Conservation (phyloP, 1,139 yeast genomes). For the Ogataea hybrid region DNA sequence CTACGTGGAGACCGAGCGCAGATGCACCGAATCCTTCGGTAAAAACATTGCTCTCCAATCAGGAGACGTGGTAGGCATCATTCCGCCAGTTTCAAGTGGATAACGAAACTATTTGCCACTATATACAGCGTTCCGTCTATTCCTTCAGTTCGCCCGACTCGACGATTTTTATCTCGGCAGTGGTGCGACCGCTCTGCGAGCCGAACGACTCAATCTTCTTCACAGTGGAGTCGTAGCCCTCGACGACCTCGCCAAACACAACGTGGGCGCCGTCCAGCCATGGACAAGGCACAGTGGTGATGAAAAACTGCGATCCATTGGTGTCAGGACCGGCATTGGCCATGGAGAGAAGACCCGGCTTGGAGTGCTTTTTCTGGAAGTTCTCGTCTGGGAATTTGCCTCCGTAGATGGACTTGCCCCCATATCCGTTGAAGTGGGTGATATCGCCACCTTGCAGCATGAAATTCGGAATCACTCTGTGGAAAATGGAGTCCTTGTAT, state of each 20-base stretch:
- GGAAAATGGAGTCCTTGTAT: conserved; percentile 53
- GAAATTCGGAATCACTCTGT: conserved; percentile 47
- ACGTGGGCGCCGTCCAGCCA: conserved; percentile 44
- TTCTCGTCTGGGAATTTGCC: conserved; percentile 34
- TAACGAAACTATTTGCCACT: conserved; percentile 13
- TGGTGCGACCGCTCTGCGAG: conserved; percentile 30
- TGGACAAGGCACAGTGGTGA: conserved; percentile 39
- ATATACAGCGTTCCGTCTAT: conserved; percentile 8
- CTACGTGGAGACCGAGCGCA: conserved; percentile 28
- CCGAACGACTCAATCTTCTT: conserved; percentile 33
- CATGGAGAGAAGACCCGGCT: conserved; percentile 42
- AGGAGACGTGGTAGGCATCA: conserved; percentile 34
- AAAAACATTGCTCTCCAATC: conserved; percentile 14
- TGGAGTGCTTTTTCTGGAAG: conserved; percentile 35
- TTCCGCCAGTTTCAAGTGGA: conserved; percentile 41
- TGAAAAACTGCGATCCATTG: conserved; percentile 42
- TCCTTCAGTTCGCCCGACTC: conserved; percentile 40
- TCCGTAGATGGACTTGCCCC: conserved; percentile 38
- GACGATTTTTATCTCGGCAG: conserved; percentile 29
- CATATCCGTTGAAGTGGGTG: conserved; percentile 34
- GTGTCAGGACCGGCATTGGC: conserved; percentile 45
- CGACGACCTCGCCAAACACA: conserved; percentile 40
- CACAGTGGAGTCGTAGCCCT: conserved; percentile 34
- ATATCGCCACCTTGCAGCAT: conserved; percentile 45
- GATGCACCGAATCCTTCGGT: conserved; percentile 6